Evolutionary conservation across 371 early-diverging fungal genomes (phyloP), one percentile per base, ranked within the genome.

Genomic region (Smittium mucronatum): DNA sequence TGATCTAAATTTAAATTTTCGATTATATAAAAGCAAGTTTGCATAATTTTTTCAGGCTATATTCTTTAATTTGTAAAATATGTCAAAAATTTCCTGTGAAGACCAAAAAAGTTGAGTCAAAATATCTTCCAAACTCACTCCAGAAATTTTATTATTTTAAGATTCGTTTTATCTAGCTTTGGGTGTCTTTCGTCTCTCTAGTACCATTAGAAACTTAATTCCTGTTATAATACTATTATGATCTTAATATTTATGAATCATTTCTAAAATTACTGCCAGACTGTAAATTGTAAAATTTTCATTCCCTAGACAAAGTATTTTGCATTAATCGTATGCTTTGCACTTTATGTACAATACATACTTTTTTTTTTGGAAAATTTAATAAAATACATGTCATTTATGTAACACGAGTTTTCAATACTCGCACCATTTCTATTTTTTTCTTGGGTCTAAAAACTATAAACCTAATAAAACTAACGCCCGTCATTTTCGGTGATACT

Each of bases 31-130:
- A 47, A 47, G 8, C 25, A 47, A 47, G 8, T 47, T 25, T 47
- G 47, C 25, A 8, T 8, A 61, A 61, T 29, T 61, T 61, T 61
- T 29, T 11, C n/a, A 17, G 15, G 63, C 31, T n/a, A 15, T 61
- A 61, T 31, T 15, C 28, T 26, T 15, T n/a, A 61, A 61, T 47
- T 65, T 25, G 36, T 71, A 68, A 57, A 74, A 74, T 28, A 57
- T 59, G 33, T 72, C 58, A 29, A 71, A 64, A 30, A 72, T 71
- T 28, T 63, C 64, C 0, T 64, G 17, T 15, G 69, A 69, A 2
- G 74, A 61, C 75, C 72, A 74, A 34, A 71, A 66, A 0, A 73
- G 74, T 32, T 75, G 75, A 2, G 63, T 29, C 5, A 61, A 26
- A 31, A 61, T 29, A 15, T 61, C 63, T 17, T 61, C n/a, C 29